Percentiles rank a stretch among this genome's conserved stretches.
These are phyloP conservation scores for Aegle marmelos DNA, from an alignment of 345 rosid species.

Conservation along the genomic window DNA sequence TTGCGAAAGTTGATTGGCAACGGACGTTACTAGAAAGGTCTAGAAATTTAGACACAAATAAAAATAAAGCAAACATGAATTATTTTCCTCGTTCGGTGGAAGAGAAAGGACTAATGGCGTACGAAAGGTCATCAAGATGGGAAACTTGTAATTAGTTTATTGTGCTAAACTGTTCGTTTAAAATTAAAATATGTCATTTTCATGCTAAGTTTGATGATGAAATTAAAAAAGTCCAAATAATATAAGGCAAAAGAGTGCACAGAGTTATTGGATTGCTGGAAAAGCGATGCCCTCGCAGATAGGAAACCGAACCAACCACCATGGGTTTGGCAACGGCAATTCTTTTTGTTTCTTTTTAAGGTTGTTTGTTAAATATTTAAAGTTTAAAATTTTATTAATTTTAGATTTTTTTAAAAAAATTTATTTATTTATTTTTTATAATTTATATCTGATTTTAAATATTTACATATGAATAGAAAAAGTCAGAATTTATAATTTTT, in stretches of 20 bases:
- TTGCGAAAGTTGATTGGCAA: neutral
- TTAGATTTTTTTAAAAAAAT: too few species aligned
- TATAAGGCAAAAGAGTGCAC: neutral
- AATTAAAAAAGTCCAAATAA: neutral
- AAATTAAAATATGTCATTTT: neutral
- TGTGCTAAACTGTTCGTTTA: too few species aligned
- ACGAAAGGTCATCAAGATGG: neutral
- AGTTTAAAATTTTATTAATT: too few species aligned
- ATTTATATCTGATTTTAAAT: too few species aligned
- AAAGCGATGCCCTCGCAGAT: constrained; percentile 1
- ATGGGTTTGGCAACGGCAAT: neutral
- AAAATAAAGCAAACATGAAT: neutral
- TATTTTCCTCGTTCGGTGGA: neutral
- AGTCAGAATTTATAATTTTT: too few species aligned
- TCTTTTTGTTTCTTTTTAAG: too few species aligned
- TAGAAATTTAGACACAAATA: neutral
- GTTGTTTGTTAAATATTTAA: too few species aligned
- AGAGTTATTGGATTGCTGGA: neutral
- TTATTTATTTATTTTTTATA: too few species aligned
- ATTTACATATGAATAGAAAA: too few species aligned
- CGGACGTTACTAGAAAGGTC: neutral
- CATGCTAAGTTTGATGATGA: neutral
- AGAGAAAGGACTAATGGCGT: neutral
- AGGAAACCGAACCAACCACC: constrained; percentile 6
- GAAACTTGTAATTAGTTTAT: neutral